Base-by-base conservation (phyloP, 495 filamentous ascomycete genomes). In the Clohesyomyces aquaticus region DNA sequence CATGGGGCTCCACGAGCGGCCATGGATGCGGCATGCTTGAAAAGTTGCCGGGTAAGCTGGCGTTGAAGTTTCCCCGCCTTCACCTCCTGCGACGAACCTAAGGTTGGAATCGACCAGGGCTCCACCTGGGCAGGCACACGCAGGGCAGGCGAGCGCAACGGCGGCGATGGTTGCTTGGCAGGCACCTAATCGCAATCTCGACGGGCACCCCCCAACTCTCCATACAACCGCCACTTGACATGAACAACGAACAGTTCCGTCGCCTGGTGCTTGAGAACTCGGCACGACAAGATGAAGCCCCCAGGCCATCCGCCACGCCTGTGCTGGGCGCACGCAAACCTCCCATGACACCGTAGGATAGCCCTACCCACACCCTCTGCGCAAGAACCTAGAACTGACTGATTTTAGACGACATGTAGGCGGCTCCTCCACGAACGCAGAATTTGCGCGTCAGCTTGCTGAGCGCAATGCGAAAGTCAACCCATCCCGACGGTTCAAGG, bases 231-330 rank as follows among this genome's bases (percentile, higher is more conserved):
- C 32, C 47, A 14, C 14, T 23, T 67, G 73, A 46, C 59, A 98
- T 98, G 94, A 96, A 98, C 74, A 97, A 98, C 83, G 83, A 90
- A 18, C 91, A 98, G 73, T 98, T 98, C 73, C 92, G 94, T 51
- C 87, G 88, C 56, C 85, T 98, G n/a, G 72, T 98, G 9, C 77
- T 85, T 42, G 82, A 82, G 57, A 82, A 76, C 1, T 69, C 78
- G 3, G 26, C 25, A 66, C 65, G 64, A 50, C 22, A 72, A 67
- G 61, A 73, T 71, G 69, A 48, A 70, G 53, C 71, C 73, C 0
- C 74, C 75, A 28, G 74, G 71, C 35, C 56, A 10, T 26, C 63
- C 1, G 29, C 47, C 14, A 49, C 53, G 14, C 47, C 61, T 23
- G 73, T 81, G 4, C 78, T 89, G 65, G 87, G 87, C 8, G 87